Base-by-base conservation (phyloP, 2,329 filamentous ascomycete genomes). In the Cladosporium sp. region DNA sequence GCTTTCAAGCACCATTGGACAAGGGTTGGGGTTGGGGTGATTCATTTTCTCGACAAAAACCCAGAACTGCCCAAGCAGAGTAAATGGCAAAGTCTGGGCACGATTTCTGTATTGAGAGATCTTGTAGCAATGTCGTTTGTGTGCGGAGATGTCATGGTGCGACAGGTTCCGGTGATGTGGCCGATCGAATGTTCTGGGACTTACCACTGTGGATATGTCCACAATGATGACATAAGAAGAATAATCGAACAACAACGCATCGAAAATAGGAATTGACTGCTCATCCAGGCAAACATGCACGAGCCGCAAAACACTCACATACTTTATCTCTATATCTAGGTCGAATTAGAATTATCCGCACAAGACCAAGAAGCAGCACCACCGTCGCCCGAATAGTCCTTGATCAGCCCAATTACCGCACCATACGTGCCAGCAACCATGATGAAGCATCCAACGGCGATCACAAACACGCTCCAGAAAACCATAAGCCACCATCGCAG, bases 371-470 rank as follows among this genome's bases (percentile, higher is more conserved):
- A 30, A n/a, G 34, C 21, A 26, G 61, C 61, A 12, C 15, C 34
- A 0, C 26, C 51, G 8, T 47, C 38, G 7, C 51, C 61, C 24
- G 24, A 32, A 28, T 64, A 64, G 14, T 57, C 61, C 14, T 41
- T 47, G n/a, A 64, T 49, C 51, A 64, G 18, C 26, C 61, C 74
- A 8, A 80, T 72, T 6, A 83, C 71, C 0, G 80, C 80, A 0
- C 80, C 81, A 59, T 83, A 83, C 0, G 81, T 82, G 1, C 81
- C 81, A 4, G 74, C 78, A 55, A 83, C 70, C 74, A 79, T 82
- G 10, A 82, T 67, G 66, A 83, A 83, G 0, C 69, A 74, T 2
- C 80, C 80, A 2, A 71, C 66, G 1, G 78, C 66, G 26, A 82
- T 71, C 6, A 82, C 73, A 55, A 79, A 79, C 7, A 66, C 36